Evolutionary conservation across 495 filamentous ascomycete species (phyloP).

Genomic region (Penicillium cinerascens): DNA sequence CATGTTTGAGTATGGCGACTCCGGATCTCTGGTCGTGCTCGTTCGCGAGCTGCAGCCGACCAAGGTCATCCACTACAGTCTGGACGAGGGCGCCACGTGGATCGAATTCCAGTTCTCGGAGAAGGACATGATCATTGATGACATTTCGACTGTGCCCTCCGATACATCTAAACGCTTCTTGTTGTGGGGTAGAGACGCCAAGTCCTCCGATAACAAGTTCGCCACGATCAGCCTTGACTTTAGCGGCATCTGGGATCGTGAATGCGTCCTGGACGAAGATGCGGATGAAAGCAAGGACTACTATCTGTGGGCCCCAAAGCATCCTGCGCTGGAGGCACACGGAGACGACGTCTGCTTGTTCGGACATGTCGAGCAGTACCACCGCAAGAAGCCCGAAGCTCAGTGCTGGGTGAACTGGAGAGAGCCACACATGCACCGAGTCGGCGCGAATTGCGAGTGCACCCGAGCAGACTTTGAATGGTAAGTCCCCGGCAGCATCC

Average conservation of each 20-base stretch:
- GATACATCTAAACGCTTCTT: conserved; percentile 87
- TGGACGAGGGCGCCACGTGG: conserved; percentile 79
- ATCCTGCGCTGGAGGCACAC: conserved; percentile 67
- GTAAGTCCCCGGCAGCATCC: conserved; percentile 42
- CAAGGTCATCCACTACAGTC: conserved; percentile 67
- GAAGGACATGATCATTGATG: conserved; percentile 60
- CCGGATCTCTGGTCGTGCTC: conserved; percentile 87
- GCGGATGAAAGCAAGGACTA: conserved; percentile 69
- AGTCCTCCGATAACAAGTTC: conserved; percentile 43
- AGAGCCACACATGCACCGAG: conserved; percentile 57
- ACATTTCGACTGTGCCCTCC: conserved; percentile 84
- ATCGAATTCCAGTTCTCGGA: conserved; percentile 67
- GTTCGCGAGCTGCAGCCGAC: conserved; percentile 62
- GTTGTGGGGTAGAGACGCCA: conserved; percentile 67
- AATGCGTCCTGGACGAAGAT: conserved; percentile 66
- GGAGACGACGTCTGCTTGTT: conserved; percentile 63
- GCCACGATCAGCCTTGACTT: conserved; percentile 84
- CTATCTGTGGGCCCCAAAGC: conserved; percentile 76
- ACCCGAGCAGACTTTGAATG: conserved; percentile 88
- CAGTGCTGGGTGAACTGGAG: conserved; percentile 81
- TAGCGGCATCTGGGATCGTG: conserved; percentile 62
- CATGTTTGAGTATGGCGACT: conserved; percentile 92
- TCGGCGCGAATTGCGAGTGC: conserved; percentile 74
- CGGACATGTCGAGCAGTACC: conserved; percentile 83
- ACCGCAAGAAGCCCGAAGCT: conserved; percentile 72